Conservation (phyloP, 371 early-diverging fungal species). For the Mucor irregularis region DNA sequence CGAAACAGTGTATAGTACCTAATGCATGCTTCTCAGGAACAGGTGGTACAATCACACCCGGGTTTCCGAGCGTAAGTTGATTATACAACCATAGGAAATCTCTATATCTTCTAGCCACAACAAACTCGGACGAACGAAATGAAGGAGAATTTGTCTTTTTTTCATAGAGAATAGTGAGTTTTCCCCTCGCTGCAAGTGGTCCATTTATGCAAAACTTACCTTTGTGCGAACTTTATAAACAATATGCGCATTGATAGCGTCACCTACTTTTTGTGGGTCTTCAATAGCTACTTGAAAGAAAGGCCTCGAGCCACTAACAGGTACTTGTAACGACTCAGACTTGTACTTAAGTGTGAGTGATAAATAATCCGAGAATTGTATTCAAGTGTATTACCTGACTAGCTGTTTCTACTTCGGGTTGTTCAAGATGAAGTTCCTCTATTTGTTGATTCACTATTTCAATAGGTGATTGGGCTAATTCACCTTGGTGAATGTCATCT, state of each 20-base stretch:
- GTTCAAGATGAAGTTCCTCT: background rate
- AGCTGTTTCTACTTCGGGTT: conserved; percentile 8
- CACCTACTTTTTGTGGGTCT: conserved; percentile 90
- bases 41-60: conserved; percentile 92
- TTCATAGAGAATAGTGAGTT: background rate
- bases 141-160: conserved; percentile 74
- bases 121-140: conserved; percentile 73
- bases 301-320: conserved; percentile 62
- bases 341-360: background rate
- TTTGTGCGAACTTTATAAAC: conserved; percentile 87
- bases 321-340: conserved; percentile 45
- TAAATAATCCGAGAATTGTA: background rate
- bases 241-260: conserved; percentile 84
- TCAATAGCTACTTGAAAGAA: conserved; percentile 76
- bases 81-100: conserved; percentile 95
- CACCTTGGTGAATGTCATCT: background rate
- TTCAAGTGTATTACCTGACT: conserved; percentile 16
- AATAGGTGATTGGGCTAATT: background rate
- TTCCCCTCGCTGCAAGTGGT: background rate
- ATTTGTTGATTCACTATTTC: background rate
- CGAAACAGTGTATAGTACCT: conserved; percentile 32
- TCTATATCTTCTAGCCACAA: conserved; percentile 84
- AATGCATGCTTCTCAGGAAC: conserved; percentile 93
- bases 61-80: conserved; percentile 77
- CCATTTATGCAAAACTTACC: conserved; percentile 37